Percentiles rank a stretch among this genome's conserved stretches.
phyloP scores from a whole-genome alignment of 1,284 basidiomycete species.

The Cutaneotrichosporon spelunceum region DNA sequence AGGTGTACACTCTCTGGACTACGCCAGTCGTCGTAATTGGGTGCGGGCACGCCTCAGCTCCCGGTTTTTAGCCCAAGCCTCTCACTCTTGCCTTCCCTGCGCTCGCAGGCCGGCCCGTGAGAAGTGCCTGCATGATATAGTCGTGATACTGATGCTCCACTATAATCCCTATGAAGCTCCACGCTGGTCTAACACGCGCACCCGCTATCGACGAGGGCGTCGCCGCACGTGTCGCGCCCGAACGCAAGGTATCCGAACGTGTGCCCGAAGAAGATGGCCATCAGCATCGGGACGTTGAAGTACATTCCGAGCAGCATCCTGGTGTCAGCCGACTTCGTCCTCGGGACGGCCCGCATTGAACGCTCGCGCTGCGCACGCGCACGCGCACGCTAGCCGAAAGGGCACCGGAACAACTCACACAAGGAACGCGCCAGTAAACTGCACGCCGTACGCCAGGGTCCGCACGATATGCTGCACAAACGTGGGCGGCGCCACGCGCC shows the following conservation, averaged over 20 bases:
- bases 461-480: slow-evolving; percentile 49
- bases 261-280: slow-evolving; percentile 50
- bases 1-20: too few relatives aligned
- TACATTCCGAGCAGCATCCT: slow-evolving; percentile 48
- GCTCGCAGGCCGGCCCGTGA: too few relatives aligned
- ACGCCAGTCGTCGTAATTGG: too few relatives aligned
- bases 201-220: slow-evolving; percentile 7
- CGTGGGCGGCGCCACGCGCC: slow-evolving; percentile 11
- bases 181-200: slow-evolving; percentile 15
- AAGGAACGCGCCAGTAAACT: slow-evolving; percentile 50
- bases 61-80: too few relatives aligned
- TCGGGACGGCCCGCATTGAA: too few relatives aligned
- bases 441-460: slow-evolving; percentile 42
- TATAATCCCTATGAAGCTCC: background rate
- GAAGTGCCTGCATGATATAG: background rate
- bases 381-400: too few relatives aligned
- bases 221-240: slow-evolving; percentile 35
- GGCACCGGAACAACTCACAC: slow-evolving; percentile 42
- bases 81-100: too few relatives aligned
- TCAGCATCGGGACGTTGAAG: slow-evolving; percentile 50
- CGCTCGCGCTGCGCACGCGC: too few relatives aligned
- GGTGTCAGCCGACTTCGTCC: too few relatives aligned
- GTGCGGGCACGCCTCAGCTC: too few relatives aligned
- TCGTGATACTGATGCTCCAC: background rate
- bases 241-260: slow-evolving; percentile 43